Evolutionary conservation across 768 basidiomycete genomes (phyloP), one percentile per base, ranked within the genome.

Genomic region (Auricularia heimuer): DNA sequence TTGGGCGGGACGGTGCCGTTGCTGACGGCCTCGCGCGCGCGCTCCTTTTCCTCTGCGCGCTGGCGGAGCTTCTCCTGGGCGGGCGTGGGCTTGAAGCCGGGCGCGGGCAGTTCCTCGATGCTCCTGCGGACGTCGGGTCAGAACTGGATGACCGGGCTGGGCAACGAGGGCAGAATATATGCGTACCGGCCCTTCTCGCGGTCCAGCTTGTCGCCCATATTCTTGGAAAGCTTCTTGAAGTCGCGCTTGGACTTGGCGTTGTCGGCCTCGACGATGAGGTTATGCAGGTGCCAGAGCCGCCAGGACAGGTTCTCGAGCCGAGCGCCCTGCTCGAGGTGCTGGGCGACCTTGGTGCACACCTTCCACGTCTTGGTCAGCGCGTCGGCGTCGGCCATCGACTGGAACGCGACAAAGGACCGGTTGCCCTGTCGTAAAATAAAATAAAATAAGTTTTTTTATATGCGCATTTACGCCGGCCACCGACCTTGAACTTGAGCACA

Each of bases 331-430:
- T 94, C 92, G 73, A 94, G 89, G 79, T 85, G 92, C 75, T 88
- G 85, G 63, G 90, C 91, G 67, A 94, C 92, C 80, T 92, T 92
- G 24, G 91, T 91, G 78, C 91, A 92, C 74, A 92, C 92, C 83
- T 93, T 92, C 92, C 92, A 94, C 70, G 92, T 94, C 81, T 86
- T 90, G 62, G 92, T 90, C 74, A 94, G 79, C 65, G 90, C 83
- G 74, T 94, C 92, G 63, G 84, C 80, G 78, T 94, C 92, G 78
- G 83, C 78, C 77, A 94, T 83, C 78, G 92, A 91, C 75, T 88
- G 89, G 79, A 94, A 94, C 67, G 92, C 90, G 76, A 93, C 89
- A 75, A 94, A 94, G 74, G 92, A 93, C 81, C 93, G 94, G 85
- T 94, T 94, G 77, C 92, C 91, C 92, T 82, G 72, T 62, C 35